phyloP scores from a whole-genome alignment of 2,329 filamentous ascomycete genomes.

The Sclerotinia trifoliorum region DNA sequence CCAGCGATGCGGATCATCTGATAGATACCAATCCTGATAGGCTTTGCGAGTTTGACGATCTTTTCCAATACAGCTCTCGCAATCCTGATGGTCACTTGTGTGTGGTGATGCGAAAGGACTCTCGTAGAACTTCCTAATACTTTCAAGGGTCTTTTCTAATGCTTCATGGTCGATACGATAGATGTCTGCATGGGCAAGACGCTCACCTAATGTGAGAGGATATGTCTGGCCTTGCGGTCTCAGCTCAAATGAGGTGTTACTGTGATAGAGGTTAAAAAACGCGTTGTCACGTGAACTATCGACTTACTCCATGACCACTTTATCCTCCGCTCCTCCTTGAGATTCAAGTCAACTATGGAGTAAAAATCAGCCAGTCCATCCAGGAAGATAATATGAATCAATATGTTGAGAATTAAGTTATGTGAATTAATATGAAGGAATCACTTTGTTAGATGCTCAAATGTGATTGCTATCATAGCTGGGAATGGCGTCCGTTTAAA shows the following conservation, averaged over 20 bases:
- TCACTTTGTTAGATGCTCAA: background rate
- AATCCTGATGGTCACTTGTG: constrained; percentile 30
- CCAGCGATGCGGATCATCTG: constrained; percentile 32
- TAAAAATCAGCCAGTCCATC: background rate
- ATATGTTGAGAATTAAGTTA: background rate
- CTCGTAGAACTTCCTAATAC: constrained; percentile 28
- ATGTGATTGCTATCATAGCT: background rate
- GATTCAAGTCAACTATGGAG: background rate
- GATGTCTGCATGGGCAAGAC: constrained; percentile 31
- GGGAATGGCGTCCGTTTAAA: background rate
- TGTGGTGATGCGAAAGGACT: constrained; percentile 29
- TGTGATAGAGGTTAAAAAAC: constrained; percentile 7
- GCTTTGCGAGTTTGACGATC: constrained; percentile 33
- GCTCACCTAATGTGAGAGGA: constrained; percentile 33
- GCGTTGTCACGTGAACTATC: constrained; percentile 7
- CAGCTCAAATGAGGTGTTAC: constrained; percentile 16
- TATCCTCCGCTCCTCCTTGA: background rate
- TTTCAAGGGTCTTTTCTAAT: constrained; percentile 24
- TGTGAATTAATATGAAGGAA: background rate
- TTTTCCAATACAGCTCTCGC: constrained; percentile 31
- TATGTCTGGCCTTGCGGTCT: constrained; percentile 23
- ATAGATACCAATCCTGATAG: constrained; percentile 36
- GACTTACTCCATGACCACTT: constrained; percentile 21
- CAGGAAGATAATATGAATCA: background rate
- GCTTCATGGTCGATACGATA: constrained; percentile 30